A percentile compares a stretch with the other conserved stretches of the same genome.
These are phyloP conservation scores for Boletus tomentosulus DNA, from an alignment of 768 basidiomycete species.

Conservation along the genomic window DNA sequence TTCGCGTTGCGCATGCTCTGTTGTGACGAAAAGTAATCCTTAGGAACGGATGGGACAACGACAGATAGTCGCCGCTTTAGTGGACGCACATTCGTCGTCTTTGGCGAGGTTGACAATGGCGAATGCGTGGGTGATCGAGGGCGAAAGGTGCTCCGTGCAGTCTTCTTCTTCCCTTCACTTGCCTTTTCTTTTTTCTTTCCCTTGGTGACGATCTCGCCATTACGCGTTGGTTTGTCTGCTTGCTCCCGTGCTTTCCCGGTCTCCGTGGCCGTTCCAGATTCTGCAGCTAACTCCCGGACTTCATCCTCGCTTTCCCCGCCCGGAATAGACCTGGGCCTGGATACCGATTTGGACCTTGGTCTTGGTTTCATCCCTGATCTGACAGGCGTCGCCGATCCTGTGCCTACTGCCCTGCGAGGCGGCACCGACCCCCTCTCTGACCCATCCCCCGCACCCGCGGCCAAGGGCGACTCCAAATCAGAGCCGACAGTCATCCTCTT, in stretches of 20 bases:
- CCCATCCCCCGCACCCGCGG: not conserved
- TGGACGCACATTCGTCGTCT: not conserved
- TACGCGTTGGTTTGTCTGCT: not conserved
- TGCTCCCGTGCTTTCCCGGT: not conserved
- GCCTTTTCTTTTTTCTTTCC: not conserved
- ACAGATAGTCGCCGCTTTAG: conserved; percentile 27
- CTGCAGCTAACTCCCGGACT: not conserved
- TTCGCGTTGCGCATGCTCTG: not conserved
- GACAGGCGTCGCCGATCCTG: conserved; percentile 16
- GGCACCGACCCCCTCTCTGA: conserved; percentile 10
- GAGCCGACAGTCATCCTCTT: not conserved
- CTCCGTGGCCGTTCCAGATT: not conserved
- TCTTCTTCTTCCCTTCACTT: not conserved
- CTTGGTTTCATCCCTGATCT: conserved; percentile 27
- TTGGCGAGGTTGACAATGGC: conserved; percentile 3
- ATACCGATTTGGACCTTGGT: conserved; percentile 10
- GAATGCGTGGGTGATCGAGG: conserved; percentile 9
- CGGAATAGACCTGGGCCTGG: not conserved
- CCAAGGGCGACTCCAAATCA: not conserved
- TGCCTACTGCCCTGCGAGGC: conserved; percentile 2
- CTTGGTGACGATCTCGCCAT: not conserved
- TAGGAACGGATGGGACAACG: conserved; percentile 24
- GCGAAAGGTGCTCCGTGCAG: not conserved
- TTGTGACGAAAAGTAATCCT: conserved; percentile 6
- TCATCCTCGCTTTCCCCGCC: conserved; percentile 2